Evolutionary conservation across 257 asterid species (phyloP).

Genomic region (Perilla frutescens): DNA sequence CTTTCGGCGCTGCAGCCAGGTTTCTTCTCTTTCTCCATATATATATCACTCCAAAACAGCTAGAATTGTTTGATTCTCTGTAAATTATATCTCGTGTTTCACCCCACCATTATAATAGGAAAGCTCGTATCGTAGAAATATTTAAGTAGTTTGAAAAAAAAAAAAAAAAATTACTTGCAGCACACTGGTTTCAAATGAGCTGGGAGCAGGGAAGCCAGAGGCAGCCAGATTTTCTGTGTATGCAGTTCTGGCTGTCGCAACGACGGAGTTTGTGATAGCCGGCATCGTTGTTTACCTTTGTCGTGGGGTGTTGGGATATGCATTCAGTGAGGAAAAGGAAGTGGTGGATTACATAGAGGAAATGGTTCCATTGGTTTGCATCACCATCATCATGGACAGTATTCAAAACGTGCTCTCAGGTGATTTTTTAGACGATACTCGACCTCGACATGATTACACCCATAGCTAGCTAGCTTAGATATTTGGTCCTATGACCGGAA

Average conservation of each 20-base stretch:
- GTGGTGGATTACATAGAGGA: slow-evolving; percentile 53
- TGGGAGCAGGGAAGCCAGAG: slow-evolving; percentile 66
- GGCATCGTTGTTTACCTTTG: slow-evolving; percentile 36
- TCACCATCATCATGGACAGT: slow-evolving; percentile 50
- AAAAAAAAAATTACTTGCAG: slow-evolving; percentile 23
- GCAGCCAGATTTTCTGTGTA: slow-evolving; percentile 49
- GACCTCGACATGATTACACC: no score
- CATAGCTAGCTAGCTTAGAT: no score
- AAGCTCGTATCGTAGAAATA: no score
- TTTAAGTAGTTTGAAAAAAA: no score
- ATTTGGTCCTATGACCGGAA: no score
- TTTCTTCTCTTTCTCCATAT: slow-evolving; percentile 17
- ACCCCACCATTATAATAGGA: no score
- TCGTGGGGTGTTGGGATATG: slow-evolving; percentile 47
- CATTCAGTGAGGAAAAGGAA: slow-evolving; percentile 52
- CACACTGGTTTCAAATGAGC: slow-evolving; percentile 67
- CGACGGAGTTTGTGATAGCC: slow-evolving; percentile 34
- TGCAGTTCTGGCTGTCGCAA: slow-evolving; percentile 46
- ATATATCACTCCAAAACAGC: no score
- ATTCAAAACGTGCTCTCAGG: slow-evolving; percentile 66
- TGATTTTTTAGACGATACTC: slow-evolving; percentile 5
- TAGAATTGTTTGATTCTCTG: no score
- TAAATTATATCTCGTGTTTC: no score
- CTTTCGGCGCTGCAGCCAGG: slow-evolving; percentile 81
- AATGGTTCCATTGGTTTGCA: slow-evolving; percentile 61